These are phyloP conservation scores for Jackrogersella multiformis DNA, from an alignment of 495 filamentous ascomycete species.

Conservation along the genomic window DNA sequence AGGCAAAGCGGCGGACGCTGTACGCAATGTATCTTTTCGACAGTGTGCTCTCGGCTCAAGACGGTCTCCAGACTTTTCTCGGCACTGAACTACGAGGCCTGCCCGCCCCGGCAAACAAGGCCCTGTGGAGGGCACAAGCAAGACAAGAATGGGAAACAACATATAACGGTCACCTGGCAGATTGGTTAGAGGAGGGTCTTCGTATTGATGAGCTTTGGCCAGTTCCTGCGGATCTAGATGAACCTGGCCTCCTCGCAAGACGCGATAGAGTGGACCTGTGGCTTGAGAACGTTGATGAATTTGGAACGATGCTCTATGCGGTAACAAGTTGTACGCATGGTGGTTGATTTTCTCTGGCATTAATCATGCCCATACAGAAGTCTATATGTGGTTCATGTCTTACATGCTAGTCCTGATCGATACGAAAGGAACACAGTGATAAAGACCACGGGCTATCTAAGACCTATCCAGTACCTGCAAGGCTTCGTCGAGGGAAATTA, in stretches of 20 bases:
- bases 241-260: slow-evolving; percentile 40
- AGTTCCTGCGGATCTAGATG: slow-evolving; percentile 42
- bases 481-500: too few species aligned
- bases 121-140: slow-evolving; percentile 49
- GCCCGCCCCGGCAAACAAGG: slow-evolving; percentile 49
- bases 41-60: slow-evolving; percentile 52
- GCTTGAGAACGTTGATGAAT: slow-evolving; percentile 58
- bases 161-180: slow-evolving; percentile 54
- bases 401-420: too few species aligned
- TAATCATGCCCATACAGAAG: too few species aligned
- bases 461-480: too few species aligned
- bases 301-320: slow-evolving; percentile 60
- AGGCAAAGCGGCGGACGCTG: slow-evolving; percentile 57
- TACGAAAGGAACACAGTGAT: too few species aligned
- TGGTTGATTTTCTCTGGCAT: too few species aligned
- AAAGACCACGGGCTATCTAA: too few species aligned
- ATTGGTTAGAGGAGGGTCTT: slow-evolving; percentile 51
- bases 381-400: too few species aligned
- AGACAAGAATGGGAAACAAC: slow-evolving; percentile 52
- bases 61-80: slow-evolving; percentile 57
- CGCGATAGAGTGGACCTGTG: slow-evolving; percentile 53
- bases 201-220: slow-evolving; percentile 60
- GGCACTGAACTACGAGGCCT: slow-evolving; percentile 54
- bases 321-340: slow-evolving; percentile 57
- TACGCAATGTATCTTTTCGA: slow-evolving; percentile 62